Conservation (phyloP, 139 green algal genomes). For the Chlorella sp. region DNA sequence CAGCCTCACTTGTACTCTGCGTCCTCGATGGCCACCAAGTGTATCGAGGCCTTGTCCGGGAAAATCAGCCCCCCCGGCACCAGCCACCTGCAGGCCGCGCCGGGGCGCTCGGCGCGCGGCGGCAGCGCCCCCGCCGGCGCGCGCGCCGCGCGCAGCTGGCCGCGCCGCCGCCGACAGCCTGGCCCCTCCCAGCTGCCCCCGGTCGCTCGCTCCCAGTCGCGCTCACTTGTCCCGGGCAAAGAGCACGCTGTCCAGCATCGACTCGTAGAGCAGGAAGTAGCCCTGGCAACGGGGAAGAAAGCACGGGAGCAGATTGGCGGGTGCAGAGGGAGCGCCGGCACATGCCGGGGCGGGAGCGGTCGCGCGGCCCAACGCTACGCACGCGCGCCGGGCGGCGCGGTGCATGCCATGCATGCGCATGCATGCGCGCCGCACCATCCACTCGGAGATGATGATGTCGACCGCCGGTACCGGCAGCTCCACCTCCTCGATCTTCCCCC, state of each 20-base stretch:
- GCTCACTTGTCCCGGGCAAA: conserved; percentile 86
- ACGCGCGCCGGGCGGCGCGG: too few species aligned
- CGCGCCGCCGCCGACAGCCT: too few species aligned
- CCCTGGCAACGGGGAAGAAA: too few species aligned
- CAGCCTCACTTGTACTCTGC: conserved; percentile 83
- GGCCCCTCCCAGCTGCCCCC: too few species aligned
- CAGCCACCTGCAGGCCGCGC: too few species aligned
- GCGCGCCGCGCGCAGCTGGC: too few species aligned
- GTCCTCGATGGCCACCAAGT: conserved; percentile 86
- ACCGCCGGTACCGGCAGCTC: conserved; percentile 73
- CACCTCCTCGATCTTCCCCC: conserved; percentile 86
- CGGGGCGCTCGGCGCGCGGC: too few species aligned
- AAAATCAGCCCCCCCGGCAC: conserved; percentile 75
- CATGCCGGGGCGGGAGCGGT: too few species aligned
- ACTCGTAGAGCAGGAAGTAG: conserved; percentile 47
- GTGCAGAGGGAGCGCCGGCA: background rate
- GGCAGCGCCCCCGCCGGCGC: too few species aligned
- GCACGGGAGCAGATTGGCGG: background rate
- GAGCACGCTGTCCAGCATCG: conserved; percentile 92
- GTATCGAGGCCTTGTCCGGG: conserved; percentile 74
- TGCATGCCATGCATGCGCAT: background rate
- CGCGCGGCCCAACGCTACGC: too few species aligned
- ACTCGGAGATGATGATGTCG: conserved; percentile 92
- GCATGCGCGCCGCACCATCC: conserved; percentile 69
- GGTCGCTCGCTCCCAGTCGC: too few species aligned